These are phyloP conservation scores for Malania oleifera DNA, from an alignment of 164 flowering plant species.

Conservation along the genomic window DNA sequence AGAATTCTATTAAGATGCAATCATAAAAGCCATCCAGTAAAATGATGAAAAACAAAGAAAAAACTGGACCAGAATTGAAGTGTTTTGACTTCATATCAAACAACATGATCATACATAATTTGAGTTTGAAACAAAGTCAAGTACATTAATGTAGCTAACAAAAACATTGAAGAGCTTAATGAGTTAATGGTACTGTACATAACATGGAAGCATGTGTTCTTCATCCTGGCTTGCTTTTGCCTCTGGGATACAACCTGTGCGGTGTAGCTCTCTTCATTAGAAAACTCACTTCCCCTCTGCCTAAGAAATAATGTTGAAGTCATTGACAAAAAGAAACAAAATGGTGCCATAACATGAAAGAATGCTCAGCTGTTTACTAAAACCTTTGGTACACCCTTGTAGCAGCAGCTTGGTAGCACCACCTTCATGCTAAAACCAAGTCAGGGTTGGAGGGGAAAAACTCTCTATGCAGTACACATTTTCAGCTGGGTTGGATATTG, in stretches of 20 bases:
- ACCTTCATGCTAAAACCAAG: background rate
- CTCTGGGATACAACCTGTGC: background rate
- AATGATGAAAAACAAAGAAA: background rate
- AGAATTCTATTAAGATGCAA: no score
- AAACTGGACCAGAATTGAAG: background rate
- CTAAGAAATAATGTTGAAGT: background rate
- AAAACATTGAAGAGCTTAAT: constrained; percentile 4
- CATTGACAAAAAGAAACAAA: background rate
- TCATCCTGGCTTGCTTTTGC: constrained; percentile 2
- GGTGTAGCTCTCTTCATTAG: background rate
- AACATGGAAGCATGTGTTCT: background rate
- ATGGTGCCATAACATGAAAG: background rate
- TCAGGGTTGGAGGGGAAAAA: background rate
- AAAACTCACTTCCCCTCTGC: background rate
- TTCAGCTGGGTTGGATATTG: constrained; percentile 7
- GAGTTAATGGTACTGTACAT: constrained; percentile 4
- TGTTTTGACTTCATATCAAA: background rate
- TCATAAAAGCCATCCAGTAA: no score
- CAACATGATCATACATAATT: background rate
- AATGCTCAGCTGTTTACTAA: background rate
- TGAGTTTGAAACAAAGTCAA: constrained; percentile 1
- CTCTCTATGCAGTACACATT: constrained; percentile 7
- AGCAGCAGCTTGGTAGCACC: background rate
- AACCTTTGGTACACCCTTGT: constrained; percentile 1
- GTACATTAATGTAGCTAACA: constrained; percentile 5